Evolutionary conservation across 2,329 filamentous ascomycete species (phyloP).

Genomic region (Colletotrichum australisinense): DNA sequence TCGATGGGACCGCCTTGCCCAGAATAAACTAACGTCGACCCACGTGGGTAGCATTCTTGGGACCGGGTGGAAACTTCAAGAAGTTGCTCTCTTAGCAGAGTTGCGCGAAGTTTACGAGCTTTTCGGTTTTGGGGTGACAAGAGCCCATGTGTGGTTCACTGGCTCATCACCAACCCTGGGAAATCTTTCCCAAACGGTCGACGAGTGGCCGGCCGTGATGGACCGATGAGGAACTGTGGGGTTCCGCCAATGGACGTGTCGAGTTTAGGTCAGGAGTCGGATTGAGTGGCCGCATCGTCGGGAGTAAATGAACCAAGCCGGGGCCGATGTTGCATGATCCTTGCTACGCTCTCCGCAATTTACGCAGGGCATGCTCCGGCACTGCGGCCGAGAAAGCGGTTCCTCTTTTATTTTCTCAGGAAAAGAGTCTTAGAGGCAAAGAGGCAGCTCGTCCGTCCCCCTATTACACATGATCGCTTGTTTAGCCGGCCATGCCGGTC

Average conservation of each 20-base stretch:
- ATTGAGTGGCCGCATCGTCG: constrained; percentile 28
- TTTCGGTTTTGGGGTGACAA: background rate
- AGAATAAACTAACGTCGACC: constrained; percentile 19
- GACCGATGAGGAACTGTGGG: constrained; percentile 9
- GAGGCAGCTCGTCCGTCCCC: constrained; percentile 1
- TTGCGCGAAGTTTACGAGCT: background rate
- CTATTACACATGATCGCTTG: background rate
- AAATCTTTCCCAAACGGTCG: background rate
- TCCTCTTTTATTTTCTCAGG: background rate
- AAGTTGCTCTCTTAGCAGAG: background rate
- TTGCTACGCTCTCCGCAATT: constrained; percentile 25
- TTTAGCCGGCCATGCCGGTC: constrained; percentile 7
- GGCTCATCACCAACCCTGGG: no score
- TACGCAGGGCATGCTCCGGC: background rate
- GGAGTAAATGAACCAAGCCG: constrained; percentile 26
- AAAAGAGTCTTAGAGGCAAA: background rate
- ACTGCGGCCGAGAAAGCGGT: constrained; percentile 13
- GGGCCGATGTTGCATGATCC: constrained; percentile 30
- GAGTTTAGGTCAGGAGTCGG: constrained; percentile 19
- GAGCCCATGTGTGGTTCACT: background rate
- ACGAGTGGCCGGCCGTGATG: background rate
- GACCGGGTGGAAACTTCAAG: background rate
- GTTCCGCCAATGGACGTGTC: constrained; percentile 25
- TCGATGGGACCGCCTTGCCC: constrained; percentile 5
- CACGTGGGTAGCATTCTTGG: constrained; percentile 6